Evolutionary conservation across 2,329 filamentous ascomycete species (phyloP), one percentile per base, ranked within the genome.

Genomic region (Corinectria fuckeliana): DNA sequence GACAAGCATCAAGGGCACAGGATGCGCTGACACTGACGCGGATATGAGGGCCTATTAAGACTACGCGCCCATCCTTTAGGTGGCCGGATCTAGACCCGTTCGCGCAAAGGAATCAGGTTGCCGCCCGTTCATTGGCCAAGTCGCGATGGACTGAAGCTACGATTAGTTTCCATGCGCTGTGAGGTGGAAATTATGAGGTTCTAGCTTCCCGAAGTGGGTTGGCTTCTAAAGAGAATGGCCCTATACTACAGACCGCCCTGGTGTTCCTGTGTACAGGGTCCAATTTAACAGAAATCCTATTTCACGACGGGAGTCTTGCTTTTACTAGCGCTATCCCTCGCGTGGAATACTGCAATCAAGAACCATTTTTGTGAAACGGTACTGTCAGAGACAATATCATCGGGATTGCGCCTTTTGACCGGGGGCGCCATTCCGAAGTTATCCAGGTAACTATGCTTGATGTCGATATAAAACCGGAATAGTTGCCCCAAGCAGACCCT

Each of bases 271-370:
- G n/a, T n/a, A n/a, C n/a, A n/a, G n/a, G n/a, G n/a, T n/a, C n/a
- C n/a, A n/a, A n/a, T n/a, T 57, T 68, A 3, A 62, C 64, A 3
- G 66, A 68, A 26, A 56, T 64, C 1, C 57, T 63, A 2, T 53
- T 60, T 20, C 50, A 20, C 9, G 45, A 39, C 1, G 62, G 60
- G 0, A 36, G 30, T 8, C 50, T 62, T 3, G 21, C 23, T 1
- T 11, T 64, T 7, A 48, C 48, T 1, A 56, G 49, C 9, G 32
- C 16, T 8, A 38, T n/a, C 3, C 16, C 50, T 5, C 49, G 48
- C 2, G 63, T 70, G n/a, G 68, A 61, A 4, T 72, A 64, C 50
- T 71, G 69, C 42, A 66, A 67, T 20, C 70, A 72, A 32, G 62
- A 60, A 0, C 66, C 70, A 3, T 71, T 68, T 52, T 26, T 71